Conservation (phyloP, 1,284 basidiomycete genomes). For the Chondrostereum purpureum region DNA sequence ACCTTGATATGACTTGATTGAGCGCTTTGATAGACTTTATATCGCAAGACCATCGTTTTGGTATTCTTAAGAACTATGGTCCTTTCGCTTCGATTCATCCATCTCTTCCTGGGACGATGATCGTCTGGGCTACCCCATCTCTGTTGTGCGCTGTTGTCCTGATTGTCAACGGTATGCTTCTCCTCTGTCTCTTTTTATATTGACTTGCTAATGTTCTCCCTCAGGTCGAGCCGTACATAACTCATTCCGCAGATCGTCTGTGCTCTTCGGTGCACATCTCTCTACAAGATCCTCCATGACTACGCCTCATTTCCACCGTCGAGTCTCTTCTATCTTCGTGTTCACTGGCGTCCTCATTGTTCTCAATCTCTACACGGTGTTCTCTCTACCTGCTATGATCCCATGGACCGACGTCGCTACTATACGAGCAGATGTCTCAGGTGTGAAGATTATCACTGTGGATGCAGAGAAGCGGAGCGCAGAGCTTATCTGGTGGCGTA, state of each 20-base stretch:
- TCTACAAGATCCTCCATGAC: constrained; percentile 27
- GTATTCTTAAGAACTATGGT: constrained; percentile 1
- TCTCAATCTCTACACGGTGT: constrained; percentile 27
- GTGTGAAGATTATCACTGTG: constrained; percentile 27
- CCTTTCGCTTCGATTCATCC: constrained; percentile 12
- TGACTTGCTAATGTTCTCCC: constrained; percentile 7
- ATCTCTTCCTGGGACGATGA: constrained; percentile 11
- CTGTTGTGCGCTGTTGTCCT: constrained; percentile 9
- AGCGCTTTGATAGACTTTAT: constrained; percentile 1
- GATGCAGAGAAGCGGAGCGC: constrained; percentile 19
- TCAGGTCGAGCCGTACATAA: constrained; percentile 27
- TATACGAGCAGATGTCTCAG: constrained; percentile 25
- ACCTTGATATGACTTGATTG: neutral
- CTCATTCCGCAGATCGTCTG: constrained; percentile 22
- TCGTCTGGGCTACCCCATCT: constrained; percentile 14
- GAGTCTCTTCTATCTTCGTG: constrained; percentile 27
- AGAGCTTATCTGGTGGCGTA: constrained; percentile 29
- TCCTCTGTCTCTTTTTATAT: constrained; percentile 11
- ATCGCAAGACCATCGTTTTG: constrained; percentile 4
- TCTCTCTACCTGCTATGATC: constrained; percentile 23
- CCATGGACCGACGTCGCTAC: constrained; percentile 26
- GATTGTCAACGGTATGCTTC: constrained; percentile 11
- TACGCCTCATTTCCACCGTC: constrained; percentile 33
- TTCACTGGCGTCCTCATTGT: constrained; percentile 22
- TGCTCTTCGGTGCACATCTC: constrained; percentile 25